Evolutionary conservation across 768 basidiomycete genomes (phyloP).

Genomic region (Xerocomellus dryophilus): DNA sequence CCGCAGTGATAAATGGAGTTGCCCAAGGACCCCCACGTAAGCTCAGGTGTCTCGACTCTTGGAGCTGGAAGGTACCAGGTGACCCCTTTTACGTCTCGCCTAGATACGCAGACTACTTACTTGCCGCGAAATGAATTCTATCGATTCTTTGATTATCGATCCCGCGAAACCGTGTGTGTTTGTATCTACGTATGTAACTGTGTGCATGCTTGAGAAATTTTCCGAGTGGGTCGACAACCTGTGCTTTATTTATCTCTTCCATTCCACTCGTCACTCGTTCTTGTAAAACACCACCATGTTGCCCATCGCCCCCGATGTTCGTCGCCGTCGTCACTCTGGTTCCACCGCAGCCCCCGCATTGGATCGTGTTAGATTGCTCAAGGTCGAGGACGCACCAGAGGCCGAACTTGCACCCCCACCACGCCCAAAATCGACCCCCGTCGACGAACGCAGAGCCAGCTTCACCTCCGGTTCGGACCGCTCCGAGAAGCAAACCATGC

Average conservation of each 20-base stretch:
- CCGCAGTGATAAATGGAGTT: too few species aligned
- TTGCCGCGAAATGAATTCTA: too few species aligned
- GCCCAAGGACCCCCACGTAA: too few species aligned
- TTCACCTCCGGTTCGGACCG: constrained; percentile 35
- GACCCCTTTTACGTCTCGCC: too few species aligned
- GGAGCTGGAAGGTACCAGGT: too few species aligned
- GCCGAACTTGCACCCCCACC: constrained; percentile 48
- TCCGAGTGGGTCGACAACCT: neutral
- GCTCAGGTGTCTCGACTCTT: too few species aligned
- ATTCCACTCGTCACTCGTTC: neutral
- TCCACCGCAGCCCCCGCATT: constrained; percentile 40
- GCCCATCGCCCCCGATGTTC: constrained; percentile 20
- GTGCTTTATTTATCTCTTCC: too few species aligned
- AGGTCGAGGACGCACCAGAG: constrained; percentile 20
- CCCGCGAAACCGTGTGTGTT: too few species aligned
- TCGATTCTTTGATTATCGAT: too few species aligned
- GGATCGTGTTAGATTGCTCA: constrained; percentile 18
- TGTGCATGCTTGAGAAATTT: constrained; percentile 12
- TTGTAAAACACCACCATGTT: constrained; percentile 7
- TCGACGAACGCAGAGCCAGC: constrained; percentile 51
- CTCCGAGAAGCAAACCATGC: constrained; percentile 36
- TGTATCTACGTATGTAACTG: too few species aligned
- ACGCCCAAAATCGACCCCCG: constrained; percentile 72
- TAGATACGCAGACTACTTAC: too few species aligned
- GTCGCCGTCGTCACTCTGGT: constrained; percentile 65